Base-by-base conservation (phyloP, 2,329 filamentous ascomycete species). In the Diaporthe australafricana region DNA sequence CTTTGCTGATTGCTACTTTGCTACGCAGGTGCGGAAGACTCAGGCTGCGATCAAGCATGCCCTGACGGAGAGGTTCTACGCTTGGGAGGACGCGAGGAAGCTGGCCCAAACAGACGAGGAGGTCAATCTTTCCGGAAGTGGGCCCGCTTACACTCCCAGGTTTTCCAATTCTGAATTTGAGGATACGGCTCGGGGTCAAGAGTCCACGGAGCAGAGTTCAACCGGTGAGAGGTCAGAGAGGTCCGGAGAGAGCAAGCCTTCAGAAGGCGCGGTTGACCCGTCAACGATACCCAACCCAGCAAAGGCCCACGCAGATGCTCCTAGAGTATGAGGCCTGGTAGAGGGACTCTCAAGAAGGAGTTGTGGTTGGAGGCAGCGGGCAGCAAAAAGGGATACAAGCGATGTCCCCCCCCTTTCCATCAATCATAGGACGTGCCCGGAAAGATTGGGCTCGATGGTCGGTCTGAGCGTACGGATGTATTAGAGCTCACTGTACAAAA, bases 41-140 rank as follows among this genome's bases (percentile, higher is more conserved):
- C 94, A 96, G 89, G 89, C 90, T 78, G 87, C 88, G 56, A 97
- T 98, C 82, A 94, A 94, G 84, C 93, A 96, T 76, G 89, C 92
- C 63, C 85, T 98, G 78, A 96, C 94, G 45, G 95, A 98, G 84
- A 89, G 96, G 78, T 96, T 90, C 84, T 96, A 98, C 83, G 89
- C 93, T 12, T 98, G 94, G 93, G 88, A 94, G 78, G 93, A 95
- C 79, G 94, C 94, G 27, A 84, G 89, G 63, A 83, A 87, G 72
- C 83, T 93, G 74, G 93, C 92, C 8, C 85, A 88, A 83, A 79
- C 83, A 11, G 93, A 96, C 79, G 86, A 88, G 6, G 91, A 94
- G 80, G 86, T 95, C 76, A 84, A 93, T 78, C 80, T 93, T 32
- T 86, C 84, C 38, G 84, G 83, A 40, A 77, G 84, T 3, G 85